Evolutionary conservation across 805 yeast genomes (phyloP), one percentile per base, ranked within the genome.

Genomic region (Pichia pseudocactophila): DNA sequence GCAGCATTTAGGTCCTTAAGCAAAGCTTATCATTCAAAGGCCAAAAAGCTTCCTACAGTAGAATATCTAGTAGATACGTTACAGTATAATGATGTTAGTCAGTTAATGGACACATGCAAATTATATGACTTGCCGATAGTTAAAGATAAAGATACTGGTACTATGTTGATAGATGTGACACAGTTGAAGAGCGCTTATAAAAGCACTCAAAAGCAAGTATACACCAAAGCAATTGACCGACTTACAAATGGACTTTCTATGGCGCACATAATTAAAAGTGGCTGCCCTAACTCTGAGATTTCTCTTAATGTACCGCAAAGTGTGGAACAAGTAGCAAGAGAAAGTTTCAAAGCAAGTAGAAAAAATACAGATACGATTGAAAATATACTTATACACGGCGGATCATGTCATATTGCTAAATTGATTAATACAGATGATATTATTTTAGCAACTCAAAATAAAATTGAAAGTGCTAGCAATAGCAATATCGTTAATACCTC

Each of bases 1-100:
- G 76, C 77, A 52, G 88, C 90, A 0, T 56, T 90, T 43, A 76
- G 75, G 51, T 65, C 86, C 0, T 66, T 92, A 65, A 64, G 82
- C 4, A 66, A 74, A 44, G 65, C 88, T 0, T 71, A 76, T 44
- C 95, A 89, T 54, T 70, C 79, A 2, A 80, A 77, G 44, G 80
- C 86, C 2, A 82, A 76, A 51, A 81, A 87, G 1, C 74, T 80
- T 46, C 68, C 78, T 6, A 47, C 48, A 4, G 68, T 76, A 0
- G 52, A 55, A 2, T 57, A 71, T 9, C 58, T 89, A 13, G 58
- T 62, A 16, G 57, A 62, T 1, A 57, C 76, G 48, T 66, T 92
- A 17, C 82, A 87, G 0, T 90, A 84, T 57, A 88, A 85, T 52
- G 59, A 71, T n/a, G 52, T 61, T 0, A 71, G 69, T 0, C 77